Conservation (phyloP, 768 basidiomycete species). For the Mycena vitilis region DNA sequence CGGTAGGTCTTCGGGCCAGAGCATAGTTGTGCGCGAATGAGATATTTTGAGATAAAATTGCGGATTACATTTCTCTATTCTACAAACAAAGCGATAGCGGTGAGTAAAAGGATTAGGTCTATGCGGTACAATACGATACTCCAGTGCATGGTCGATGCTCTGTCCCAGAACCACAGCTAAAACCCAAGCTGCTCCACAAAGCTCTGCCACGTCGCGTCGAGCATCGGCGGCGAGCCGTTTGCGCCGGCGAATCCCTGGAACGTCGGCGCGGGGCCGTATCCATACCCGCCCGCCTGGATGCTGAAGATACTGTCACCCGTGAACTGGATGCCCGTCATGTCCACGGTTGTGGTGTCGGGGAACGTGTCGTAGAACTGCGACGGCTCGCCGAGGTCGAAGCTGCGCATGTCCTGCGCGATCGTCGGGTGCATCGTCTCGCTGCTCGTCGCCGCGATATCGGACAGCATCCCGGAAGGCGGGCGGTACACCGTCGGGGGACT, state of each 20-base stretch:
- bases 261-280: constrained; percentile 1
- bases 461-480: background rate
- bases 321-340: constrained; percentile 47
- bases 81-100: background rate
- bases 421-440: constrained; percentile 56
- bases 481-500: background rate
- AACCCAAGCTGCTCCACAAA: constrained; percentile 78
- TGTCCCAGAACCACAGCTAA: constrained; percentile 28
- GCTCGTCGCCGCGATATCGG: constrained; percentile 21
- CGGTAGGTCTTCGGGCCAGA: too few relatives aligned
- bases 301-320: constrained; percentile 26
- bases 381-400: constrained; percentile 46
- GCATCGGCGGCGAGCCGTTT: constrained; percentile 45
- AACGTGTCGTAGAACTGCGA: constrained; percentile 39
- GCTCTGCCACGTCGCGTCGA: constrained; percentile 75
- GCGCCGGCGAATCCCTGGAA: constrained; percentile 24
- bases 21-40: too few relatives aligned
- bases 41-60: too few relatives aligned
- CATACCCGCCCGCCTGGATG: constrained; percentile 30
- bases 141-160: too few relatives aligned
- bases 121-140: constrained; percentile 11
- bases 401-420: constrained; percentile 66
- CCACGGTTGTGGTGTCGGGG: constrained; percentile 31
- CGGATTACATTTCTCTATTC: background rate
- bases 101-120: constrained; percentile 9